Evolutionary conservation across 139 green algal species (phyloP).

Genomic region (Nannochloris sp.): DNA sequence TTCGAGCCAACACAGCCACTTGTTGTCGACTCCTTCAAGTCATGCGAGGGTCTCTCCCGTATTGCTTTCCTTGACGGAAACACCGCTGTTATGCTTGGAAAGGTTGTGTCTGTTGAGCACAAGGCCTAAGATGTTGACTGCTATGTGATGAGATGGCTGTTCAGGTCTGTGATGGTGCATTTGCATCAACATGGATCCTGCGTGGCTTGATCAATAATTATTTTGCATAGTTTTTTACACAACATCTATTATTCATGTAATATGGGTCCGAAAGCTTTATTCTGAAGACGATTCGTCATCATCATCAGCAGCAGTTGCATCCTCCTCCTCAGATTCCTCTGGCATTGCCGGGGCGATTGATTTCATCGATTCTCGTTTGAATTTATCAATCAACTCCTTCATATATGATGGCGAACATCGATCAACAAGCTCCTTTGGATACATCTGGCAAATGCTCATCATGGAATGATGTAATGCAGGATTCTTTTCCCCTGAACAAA

Average conservation of each 20-base stretch:
- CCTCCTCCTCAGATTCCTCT: no score
- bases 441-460: not conserved
- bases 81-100: conserved; percentile 91
- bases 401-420: conserved; percentile 10
- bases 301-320: no score
- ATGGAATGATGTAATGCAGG: not conserved
- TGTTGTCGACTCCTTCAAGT: conserved; percentile 86
- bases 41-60: conserved; percentile 84
- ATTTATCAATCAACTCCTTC: conserved; percentile 6
- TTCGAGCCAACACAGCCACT: conserved; percentile 80
- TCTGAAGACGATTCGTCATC: no score
- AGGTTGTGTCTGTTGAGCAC: conserved; percentile 57
- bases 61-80: conserved; percentile 92
- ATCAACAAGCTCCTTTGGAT: conserved; percentile 10
- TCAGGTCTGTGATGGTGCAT: no score
- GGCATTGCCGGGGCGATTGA: not conserved
- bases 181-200: no score
- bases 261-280: not conserved
- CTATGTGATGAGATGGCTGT: not conserved
- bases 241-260: conserved; percentile 8
- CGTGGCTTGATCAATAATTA: not conserved
- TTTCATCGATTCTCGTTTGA: not conserved
- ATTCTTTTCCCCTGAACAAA: not conserved
- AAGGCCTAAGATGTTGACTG: conserved; percentile 31
- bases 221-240: conserved; percentile 6